These are phyloP conservation scores for Evernia prunastri DNA, from an alignment of 495 filamentous ascomycete species.

Conservation along the genomic window DNA sequence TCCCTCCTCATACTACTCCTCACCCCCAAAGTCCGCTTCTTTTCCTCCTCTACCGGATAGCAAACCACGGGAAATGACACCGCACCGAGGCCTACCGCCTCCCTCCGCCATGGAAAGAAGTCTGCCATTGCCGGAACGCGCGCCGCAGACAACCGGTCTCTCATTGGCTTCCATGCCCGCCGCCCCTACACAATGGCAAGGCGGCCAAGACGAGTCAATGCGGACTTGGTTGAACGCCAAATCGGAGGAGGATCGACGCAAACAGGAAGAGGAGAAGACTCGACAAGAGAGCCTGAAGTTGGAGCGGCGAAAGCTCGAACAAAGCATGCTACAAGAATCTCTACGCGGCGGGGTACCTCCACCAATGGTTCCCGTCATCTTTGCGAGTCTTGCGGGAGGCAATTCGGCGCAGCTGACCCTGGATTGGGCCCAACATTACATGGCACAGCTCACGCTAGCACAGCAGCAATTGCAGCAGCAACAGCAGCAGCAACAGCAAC, in stretches of 20 bases:
- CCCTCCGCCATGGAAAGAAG: constrained; percentile 30
- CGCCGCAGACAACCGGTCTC: constrained; percentile 36
- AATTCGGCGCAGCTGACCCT: constrained; percentile 52
- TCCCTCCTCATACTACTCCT: constrained; percentile 34
- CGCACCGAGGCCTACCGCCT: constrained; percentile 37
- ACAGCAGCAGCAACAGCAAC: constrained; percentile 44
- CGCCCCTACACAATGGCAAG: constrained; percentile 65
- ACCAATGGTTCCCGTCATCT: constrained; percentile 80
- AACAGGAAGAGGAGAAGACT: constrained; percentile 83
- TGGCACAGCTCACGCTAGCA: constrained; percentile 40
- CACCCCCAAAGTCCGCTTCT: constrained; percentile 26
- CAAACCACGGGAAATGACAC: constrained; percentile 32
- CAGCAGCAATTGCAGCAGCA: constrained; percentile 46
- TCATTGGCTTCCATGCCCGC: constrained; percentile 55
- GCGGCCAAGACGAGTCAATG: constrained; percentile 66
- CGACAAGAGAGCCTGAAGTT: constrained; percentile 68
- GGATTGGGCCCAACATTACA: constrained; percentile 71
- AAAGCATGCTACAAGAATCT: constrained; percentile 76
- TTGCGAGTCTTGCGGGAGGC: constrained; percentile 70
- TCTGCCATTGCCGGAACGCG: constrained; percentile 33
- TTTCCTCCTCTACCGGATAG: constrained; percentile 25
- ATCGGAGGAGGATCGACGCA: constrained; percentile 76
- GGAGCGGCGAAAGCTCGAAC: constrained; percentile 78
- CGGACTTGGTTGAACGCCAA: constrained; percentile 75
- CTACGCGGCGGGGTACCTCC: constrained; percentile 76